Evolutionary conservation across 495 filamentous ascomycete genomes (phyloP).

Genomic region (Lophiostoma macrostomum): DNA sequence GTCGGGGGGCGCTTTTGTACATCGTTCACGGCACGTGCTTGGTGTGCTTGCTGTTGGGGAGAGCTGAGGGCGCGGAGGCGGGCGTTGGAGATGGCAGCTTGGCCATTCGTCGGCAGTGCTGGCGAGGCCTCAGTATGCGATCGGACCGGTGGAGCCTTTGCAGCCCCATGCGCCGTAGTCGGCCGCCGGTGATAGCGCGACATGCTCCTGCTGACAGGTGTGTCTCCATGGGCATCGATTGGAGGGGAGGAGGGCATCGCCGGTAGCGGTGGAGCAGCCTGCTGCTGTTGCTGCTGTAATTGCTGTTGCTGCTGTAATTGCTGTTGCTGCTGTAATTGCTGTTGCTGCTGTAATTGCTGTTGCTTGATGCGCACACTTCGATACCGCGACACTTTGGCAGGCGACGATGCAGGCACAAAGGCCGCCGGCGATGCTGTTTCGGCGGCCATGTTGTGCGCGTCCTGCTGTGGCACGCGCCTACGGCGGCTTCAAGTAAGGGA

Average conservation of each 20-base stretch:
- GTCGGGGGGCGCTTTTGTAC: slow-evolving; percentile 13
- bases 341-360: slow-evolving; percentile 18
- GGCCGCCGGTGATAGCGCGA: slow-evolving; percentile 40
- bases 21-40: slow-evolving; percentile 8
- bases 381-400: slow-evolving; percentile 37
- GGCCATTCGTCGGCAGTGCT: slow-evolving; percentile 6
- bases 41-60: slow-evolving; percentile 6
- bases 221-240: slow-evolving; percentile 20
- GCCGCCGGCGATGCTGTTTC: slow-evolving; percentile 17
- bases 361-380: slow-evolving; percentile 39
- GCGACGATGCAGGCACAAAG: too few relatives aligned
- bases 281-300: slow-evolving; percentile 15
- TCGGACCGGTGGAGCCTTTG: slow-evolving; percentile 5
- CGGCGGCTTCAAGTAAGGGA: slow-evolving; percentile 16
- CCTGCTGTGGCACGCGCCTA: slow-evolving; percentile 12
- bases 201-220: slow-evolving; percentile 35
- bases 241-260: slow-evolving; percentile 11
- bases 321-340: slow-evolving; percentile 17
- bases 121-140: slow-evolving; percentile 14
- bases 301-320: slow-evolving; percentile 16
- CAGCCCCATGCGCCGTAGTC: slow-evolving; percentile 16
- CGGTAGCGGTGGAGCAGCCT: not conserved
- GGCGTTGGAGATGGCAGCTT: not conserved
- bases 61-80: slow-evolving; percentile 23
- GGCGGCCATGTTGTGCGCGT: slow-evolving; percentile 31